Evolutionary conservation across 139 green algal genomes (phyloP), one percentile per base, ranked within the genome.

Genomic region (Pleodorina starrii): DNA sequence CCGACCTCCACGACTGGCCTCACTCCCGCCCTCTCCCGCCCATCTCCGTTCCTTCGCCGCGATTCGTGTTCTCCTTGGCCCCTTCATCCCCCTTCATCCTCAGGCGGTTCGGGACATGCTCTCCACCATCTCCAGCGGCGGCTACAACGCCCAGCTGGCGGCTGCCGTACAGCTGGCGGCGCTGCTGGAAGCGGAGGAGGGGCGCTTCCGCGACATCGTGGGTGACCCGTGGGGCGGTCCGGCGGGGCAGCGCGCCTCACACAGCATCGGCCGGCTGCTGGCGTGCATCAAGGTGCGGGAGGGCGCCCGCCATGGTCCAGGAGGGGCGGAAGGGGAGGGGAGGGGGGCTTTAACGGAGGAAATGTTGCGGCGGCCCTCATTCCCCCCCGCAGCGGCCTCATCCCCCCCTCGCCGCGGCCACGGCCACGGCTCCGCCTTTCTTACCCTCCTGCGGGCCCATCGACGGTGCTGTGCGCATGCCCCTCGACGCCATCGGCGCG

Each of bases 171-270:
- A 68, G 68, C 77, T 92, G 40, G 68, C 92, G 50, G 44, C 23
- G 29, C 74, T 92, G 50, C 46, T 93, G 59, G 90, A 95, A 57
- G 73, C 63, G 23, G 92, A 90, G 60, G 89, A 93, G 66, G 72
- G 74, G 19, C 82, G 84, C 44, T 93, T 91, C 66, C 68, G 91
- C 5, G 88, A 89, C 16, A 68, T 90, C 29, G 86, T 93, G 2
- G 92, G 92, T 19, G 92, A 93, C 86, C 88, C 91, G 0, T 88
- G 85, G 66, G 68, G 38, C 59, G 81, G 29, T 10, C 81, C 81
- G 5, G 59, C 81, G 1, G 60, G 29, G 4, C 81, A 87, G 63
- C 42, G 81, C 0, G 60, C 42, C 3, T 59, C 81, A 29, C 79
- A 91, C 50, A 77, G 63, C 38, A 88, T 92, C 51, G 91, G 91